These are phyloP conservation scores for Albizia julibrissin DNA, from an alignment of 306 rosid genomes.

Conservation along the genomic window DNA sequence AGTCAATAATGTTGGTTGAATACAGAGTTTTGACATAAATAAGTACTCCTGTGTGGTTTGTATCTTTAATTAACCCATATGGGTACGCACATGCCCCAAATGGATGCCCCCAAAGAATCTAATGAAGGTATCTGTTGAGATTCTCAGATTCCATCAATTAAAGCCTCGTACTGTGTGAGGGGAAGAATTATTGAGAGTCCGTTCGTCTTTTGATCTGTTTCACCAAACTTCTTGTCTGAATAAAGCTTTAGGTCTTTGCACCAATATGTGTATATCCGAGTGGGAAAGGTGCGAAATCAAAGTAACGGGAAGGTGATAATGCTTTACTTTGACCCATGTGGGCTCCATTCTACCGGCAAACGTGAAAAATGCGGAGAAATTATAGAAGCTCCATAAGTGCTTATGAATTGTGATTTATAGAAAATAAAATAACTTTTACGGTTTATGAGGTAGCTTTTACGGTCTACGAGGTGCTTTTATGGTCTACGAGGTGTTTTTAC, in stretches of 20 bases:
- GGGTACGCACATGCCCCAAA: not conserved
- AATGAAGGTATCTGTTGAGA: slow-evolving; percentile 36
- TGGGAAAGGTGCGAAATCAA: not conserved
- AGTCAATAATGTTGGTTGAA: not conserved
- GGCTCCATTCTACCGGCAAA: not conserved
- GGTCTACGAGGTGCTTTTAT: too few relatives aligned
- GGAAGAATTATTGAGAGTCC: slow-evolving; percentile 30
- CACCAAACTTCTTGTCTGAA: not conserved
- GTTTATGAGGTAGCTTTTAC: too few relatives aligned
- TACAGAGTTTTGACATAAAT: slow-evolving; percentile 1
- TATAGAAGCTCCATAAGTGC: too few relatives aligned
- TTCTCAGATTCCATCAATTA: slow-evolving; percentile 30
- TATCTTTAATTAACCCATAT: not conserved
- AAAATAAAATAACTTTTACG: too few relatives aligned
- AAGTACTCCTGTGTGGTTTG: not conserved
- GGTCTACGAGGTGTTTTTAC: too few relatives aligned
- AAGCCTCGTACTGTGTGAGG: not conserved
- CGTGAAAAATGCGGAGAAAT: not conserved
- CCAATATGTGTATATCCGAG: not conserved
- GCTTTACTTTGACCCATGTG: not conserved
- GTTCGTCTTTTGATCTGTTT: slow-evolving; percentile 21
- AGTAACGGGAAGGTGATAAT: not conserved
- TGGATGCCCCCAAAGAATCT: slow-evolving; percentile 42
- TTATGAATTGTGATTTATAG: too few relatives aligned
- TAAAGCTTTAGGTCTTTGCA: not conserved